Percentiles rank a stretch among this genome's conserved stretches.
Conservation (phyloP, 2,329 filamentous ascomycete species). For the Fusarium anthophilum region DNA sequence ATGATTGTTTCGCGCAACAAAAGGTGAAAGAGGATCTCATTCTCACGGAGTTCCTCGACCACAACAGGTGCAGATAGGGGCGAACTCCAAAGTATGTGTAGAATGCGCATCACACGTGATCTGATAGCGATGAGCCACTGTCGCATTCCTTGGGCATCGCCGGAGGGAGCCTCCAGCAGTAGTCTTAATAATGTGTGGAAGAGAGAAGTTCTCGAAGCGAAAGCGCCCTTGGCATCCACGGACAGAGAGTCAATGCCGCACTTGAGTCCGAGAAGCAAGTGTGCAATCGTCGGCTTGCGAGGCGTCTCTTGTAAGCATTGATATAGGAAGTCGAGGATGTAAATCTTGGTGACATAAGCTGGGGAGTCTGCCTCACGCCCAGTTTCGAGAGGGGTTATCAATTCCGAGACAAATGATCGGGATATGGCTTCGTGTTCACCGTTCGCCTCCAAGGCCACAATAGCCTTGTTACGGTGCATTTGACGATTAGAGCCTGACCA, state of each 20-base stretch:
- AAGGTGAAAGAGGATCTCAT: constrained; percentile 82
- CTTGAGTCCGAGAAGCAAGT: constrained; percentile 87
- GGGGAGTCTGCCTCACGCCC: constrained; percentile 74
- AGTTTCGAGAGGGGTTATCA: constrained; percentile 76
- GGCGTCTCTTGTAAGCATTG: constrained; percentile 80
- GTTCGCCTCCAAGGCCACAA: constrained; percentile 86
- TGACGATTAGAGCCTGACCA: constrained; percentile 70
- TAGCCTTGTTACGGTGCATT: constrained; percentile 80
- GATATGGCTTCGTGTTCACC: constrained; percentile 84
- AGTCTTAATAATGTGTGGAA: constrained; percentile 84
- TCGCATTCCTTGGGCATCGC: constrained; percentile 67
- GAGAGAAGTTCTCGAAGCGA: constrained; percentile 76
- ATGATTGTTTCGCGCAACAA: constrained; percentile 78
- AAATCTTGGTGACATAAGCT: constrained; percentile 82
- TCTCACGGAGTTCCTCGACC: constrained; percentile 80
- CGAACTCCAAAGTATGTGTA: constrained; percentile 86
- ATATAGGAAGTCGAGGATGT: constrained; percentile 86
- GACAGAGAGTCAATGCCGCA: constrained; percentile 77
- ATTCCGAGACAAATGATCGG: constrained; percentile 73
- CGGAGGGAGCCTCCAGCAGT: constrained; percentile 74
- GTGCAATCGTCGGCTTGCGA: constrained; percentile 85
- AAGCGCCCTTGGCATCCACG: constrained; percentile 73
- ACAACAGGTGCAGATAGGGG: constrained; percentile 79
- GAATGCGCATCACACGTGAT: constrained; percentile 74
- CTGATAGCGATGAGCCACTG: constrained; percentile 77